Evolutionary conservation across 1,284 basidiomycete species (phyloP).

Genomic region (Amylostereum chailletii): DNA sequence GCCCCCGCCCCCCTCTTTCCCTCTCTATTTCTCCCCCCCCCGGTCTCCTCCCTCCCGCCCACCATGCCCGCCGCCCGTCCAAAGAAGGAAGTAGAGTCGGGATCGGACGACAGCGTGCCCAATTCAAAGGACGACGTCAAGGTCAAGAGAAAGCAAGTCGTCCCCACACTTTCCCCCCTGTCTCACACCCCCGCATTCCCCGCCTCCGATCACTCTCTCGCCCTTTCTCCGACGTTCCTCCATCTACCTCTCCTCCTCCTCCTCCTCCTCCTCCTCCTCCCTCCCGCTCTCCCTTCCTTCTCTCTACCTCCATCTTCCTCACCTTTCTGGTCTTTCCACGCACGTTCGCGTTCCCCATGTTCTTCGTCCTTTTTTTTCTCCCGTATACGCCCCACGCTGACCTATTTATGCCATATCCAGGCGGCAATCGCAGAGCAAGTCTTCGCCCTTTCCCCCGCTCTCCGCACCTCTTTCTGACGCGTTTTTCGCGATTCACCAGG

Average conservation of each 20-base stretch:
- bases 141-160: constrained; percentile 67
- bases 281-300: constrained; percentile 11
- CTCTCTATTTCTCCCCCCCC: constrained; percentile 15
- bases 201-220: background rate
- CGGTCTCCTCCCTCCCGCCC: constrained; percentile 17
- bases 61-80: constrained; percentile 57
- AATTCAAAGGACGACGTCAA: constrained; percentile 37
- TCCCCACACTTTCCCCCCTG: constrained; percentile 12
- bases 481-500: constrained; percentile 30
- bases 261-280: constrained; percentile 14
- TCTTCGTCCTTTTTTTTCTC: constrained; percentile 1
- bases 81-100: constrained; percentile 55
- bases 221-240: constrained; percentile 21
- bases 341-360: constrained; percentile 3
- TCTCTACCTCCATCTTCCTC: constrained; percentile 8
- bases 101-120: constrained; percentile 43
- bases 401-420: constrained; percentile 29
- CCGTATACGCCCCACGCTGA: constrained; percentile 6
- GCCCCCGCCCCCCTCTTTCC: constrained; percentile 9
- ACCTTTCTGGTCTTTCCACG: constrained; percentile 3
- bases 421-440: constrained; percentile 72
- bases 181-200: constrained; percentile 25
- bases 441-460: constrained; percentile 10
- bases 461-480: background rate
- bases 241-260: constrained; percentile 16